A percentile compares a stretch with the other conserved stretches of the same genome.
Conservation (phyloP, 352 stramenopile genomes). For the Globisporangium heterothallicum region DNA sequence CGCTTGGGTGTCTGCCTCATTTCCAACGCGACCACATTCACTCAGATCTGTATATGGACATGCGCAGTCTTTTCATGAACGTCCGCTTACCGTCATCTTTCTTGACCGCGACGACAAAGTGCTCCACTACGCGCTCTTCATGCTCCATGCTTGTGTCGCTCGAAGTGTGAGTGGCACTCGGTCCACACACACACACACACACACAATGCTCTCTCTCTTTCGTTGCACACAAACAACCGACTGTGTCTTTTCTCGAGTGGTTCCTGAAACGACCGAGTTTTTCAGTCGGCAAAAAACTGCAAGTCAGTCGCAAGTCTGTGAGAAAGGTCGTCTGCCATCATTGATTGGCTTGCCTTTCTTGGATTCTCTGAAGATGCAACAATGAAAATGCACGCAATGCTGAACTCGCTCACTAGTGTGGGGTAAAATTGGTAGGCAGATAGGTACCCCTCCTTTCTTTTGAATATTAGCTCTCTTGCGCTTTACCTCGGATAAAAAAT, state of each 20-base stretch:
- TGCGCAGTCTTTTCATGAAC: no score
- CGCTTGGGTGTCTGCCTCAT: slow-evolving; percentile 14
- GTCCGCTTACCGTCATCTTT: slow-evolving; percentile 14
- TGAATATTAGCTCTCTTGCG: slow-evolving; percentile 11
- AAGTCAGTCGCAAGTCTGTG: no score
- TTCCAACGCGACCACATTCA: background rate
- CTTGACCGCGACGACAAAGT: slow-evolving; percentile 39
- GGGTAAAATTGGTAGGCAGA: background rate
- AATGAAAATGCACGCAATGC: background rate
- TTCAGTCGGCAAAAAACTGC: background rate
- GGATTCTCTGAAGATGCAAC: background rate
- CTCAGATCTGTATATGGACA: no score
- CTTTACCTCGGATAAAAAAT: slow-evolving; percentile 6
- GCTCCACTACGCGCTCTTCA: slow-evolving; percentile 27
- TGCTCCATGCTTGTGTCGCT: background rate
- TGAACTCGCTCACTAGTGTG: background rate
- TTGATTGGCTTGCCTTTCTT: no score
- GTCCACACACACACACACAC: background rate
- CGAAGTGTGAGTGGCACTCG: no score
- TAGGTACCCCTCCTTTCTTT: no score
- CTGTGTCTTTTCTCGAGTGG: slow-evolving; percentile 3
- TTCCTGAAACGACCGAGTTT: background rate
- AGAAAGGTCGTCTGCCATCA: no score
- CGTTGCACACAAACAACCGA: background rate
- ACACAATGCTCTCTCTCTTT: background rate